Conservation (phyloP, 2,329 filamentous ascomycete genomes). For the Fusarium metavorans region DNA sequence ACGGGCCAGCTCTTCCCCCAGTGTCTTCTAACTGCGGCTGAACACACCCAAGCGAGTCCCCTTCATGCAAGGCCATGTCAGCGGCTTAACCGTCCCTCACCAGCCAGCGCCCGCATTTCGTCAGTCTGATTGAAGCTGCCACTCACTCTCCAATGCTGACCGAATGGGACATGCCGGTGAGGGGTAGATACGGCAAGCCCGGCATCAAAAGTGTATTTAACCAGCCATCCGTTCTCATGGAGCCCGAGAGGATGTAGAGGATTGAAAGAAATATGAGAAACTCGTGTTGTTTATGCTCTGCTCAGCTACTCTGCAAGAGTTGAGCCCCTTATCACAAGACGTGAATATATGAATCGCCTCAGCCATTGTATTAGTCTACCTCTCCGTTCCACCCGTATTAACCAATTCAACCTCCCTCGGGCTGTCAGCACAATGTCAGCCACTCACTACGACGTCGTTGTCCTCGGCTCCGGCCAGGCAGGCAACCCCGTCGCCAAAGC, state of each 20-base stretch:
- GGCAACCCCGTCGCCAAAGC: constrained; percentile 63
- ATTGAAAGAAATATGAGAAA: constrained; percentile 3
- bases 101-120: constrained; percentile 22
- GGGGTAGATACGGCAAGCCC: constrained; percentile 33
- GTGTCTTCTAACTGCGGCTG: background rate
- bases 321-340: background rate
- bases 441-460: constrained; percentile 48
- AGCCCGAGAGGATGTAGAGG: background rate
- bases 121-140: constrained; percentile 35
- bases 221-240: background rate
- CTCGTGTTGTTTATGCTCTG: background rate
- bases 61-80: constrained; percentile 17
- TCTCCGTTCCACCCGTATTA: background rate
- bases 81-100: constrained; percentile 34
- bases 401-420: background rate
- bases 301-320: background rate
- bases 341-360: constrained; percentile 24
- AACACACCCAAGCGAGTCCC: background rate
- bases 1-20: background rate
- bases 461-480: constrained; percentile 66
- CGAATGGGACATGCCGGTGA: constrained; percentile 29
- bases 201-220: constrained; percentile 21
- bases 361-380: background rate
- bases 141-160: background rate
- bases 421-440: constrained; percentile 28